phyloP scores from a whole-genome alignment of 495 filamentous ascomycete species.

The Aspergillus egyptiacus region DNA sequence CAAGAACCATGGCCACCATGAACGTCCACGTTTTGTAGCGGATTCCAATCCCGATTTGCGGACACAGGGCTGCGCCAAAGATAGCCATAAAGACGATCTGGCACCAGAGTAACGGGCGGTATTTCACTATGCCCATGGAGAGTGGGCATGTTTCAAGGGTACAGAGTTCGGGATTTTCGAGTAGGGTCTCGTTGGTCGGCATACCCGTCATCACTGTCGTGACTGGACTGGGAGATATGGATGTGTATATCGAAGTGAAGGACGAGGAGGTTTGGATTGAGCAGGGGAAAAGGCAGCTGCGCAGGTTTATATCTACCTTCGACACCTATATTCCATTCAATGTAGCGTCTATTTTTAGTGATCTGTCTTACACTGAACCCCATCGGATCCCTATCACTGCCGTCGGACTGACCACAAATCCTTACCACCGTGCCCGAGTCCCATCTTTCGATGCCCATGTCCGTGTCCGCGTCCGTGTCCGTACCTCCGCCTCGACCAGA shows the following conservation, averaged over 20 bases:
- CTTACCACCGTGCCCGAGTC: too few species aligned
- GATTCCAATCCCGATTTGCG: constrained; percentile 25
- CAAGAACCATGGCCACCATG: constrained; percentile 21
- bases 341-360: neutral
- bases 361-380: neutral
- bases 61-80: constrained; percentile 21
- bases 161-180: constrained; percentile 1
- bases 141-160: constrained; percentile 2
- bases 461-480: neutral
- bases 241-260: neutral
- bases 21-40: constrained; percentile 28
- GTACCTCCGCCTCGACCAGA: too few species aligned
- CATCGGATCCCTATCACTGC: neutral
- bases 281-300: neutral
- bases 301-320: neutral
- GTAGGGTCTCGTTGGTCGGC: constrained; percentile 1
- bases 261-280: neutral
- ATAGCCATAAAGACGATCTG: constrained; percentile 12
- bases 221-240: neutral
- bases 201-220: neutral
- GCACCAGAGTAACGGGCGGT: neutral
- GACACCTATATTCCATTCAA: neutral
- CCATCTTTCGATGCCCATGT: neutral
- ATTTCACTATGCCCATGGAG: neutral
- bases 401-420: too few species aligned